Evolutionary conservation across 202 grass and related monocot genomes (phyloP), one percentile per base, ranked within the genome.

Genomic region (Eragrostis tef): DNA sequence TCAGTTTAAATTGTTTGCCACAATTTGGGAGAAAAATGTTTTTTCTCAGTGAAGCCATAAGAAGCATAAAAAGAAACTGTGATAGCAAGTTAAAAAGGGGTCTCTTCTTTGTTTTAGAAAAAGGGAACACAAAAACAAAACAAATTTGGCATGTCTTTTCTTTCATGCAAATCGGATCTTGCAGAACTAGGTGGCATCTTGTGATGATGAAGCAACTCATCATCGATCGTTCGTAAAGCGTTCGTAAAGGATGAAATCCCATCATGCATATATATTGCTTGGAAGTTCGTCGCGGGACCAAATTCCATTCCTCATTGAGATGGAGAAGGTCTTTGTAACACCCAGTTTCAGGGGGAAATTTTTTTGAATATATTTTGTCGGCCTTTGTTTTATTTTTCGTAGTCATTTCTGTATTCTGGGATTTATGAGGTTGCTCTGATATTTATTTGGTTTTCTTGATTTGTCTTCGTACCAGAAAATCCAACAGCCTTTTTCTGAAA

Each of bases 111-210:
- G 3, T 69, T 84, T 61, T 26, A 8, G 42, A 14, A 77, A 75
- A 77, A 70, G 64, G n/a, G 12, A 41, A 19, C 9, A 26, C 64
- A 5, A 70, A 84, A 58, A 25, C 29, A 61, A 46, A 25, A 61
- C 58, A 60, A 10, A 8, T 41, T 64, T 22, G 66, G 52, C 17
- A 57, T 39, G 17, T 41, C 9, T 68, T 70, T 59, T 49, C 14
- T 17, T 76, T 60, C 21, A 11, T 50, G 25, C 52, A 84, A 54
- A 77, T 41, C 5, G 64, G 17, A 84, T n/a, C 62, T 61, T 10
- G 42, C 9, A n/a, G 13, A 77, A 70, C 52, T 84, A 62, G 64
- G 70, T 70, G 60, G 26, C 64, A 70, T 61, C 43, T 70, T 6
- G 25, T 58, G 46, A 6, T 8, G 22, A 58, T 83, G 73, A 14